Base-by-base conservation (phyloP, 1,284 basidiomycete species). In the Cerrena zonata region DNA sequence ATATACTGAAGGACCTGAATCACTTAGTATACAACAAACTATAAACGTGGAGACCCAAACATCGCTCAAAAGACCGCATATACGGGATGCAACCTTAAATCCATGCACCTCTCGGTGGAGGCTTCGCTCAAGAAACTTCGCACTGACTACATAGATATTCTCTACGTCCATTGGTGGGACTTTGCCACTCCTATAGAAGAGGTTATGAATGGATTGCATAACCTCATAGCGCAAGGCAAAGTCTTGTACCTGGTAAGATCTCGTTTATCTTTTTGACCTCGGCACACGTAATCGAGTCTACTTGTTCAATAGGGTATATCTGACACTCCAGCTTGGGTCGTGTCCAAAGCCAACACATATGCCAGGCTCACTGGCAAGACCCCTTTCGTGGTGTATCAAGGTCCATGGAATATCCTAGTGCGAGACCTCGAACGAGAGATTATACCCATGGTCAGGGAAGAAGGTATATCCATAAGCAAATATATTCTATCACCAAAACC, bases 351-450 rank as follows among this genome's bases (percentile, higher is more conserved):
- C 25, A 80, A 81, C 59, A 69, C 70, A 48, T 81, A 79, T 52
- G 79, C 80, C 21, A 59, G 62, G 2, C 66, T 68, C 21, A 66
- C 72, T 47, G 74, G 69, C 1, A 65, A 74, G 66, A 50, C 48
- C 5, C 48, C 48, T n/a, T 50, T 50, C 42, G 41, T 45, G 12
- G 21, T 82, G 41, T 82, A 79, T 58, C 78, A 81, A 61, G 80
- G 78, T 19, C 52, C 55, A 11, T 81, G 75, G 75, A 76, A 70
- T 53, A 64, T 79, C 45, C 61, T 71, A 53, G 50, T 60, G 18
- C 66, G 78, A 34, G 75, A 75, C 50, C 67, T 80, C 48, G 79
- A 81, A 61, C 67, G 76, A 3, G 78, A 81, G n/a, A 75, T 82
- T 52, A 69, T 82, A 44, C 78, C 79, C 3, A 80, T 82, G 78